Base-by-base conservation (phyloP, 1,139 yeast genomes). In the Groenewaldozyma auringiensis region DNA sequence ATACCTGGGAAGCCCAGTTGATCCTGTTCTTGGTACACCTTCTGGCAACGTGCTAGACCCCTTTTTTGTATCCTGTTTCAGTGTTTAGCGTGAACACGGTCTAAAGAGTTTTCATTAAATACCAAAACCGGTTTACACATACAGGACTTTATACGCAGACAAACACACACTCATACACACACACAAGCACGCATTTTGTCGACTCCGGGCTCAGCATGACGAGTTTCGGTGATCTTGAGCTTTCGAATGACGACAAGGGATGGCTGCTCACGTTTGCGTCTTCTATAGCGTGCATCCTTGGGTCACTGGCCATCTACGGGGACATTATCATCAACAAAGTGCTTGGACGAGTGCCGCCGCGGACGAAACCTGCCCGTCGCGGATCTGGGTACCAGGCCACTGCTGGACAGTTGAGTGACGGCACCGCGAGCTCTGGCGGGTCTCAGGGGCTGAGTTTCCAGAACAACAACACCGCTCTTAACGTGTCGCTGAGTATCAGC, bases 401-500 rank as follows among this genome's bases (percentile, higher is more conserved):
- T 8, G 3, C 71, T 3, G 59, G 77, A 18, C 81, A 35, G 20
- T 35, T 17, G 3, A 13, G 25, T 2, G 87, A 1, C 73, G 83
- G 50, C 61, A 69, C 21, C 62, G 76, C 36, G 75, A 81, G n/a
- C 79, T 65, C 50, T 50, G 46, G 11, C 63, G 59, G 36, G 54
- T n/a, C 59, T 11, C 17, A 40, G n/a, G 27, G 37, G 36, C 55
- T 49, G 64, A 68, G 74, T 40, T 71, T 85, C 42, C 72, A 76
- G 49, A 75, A 78, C 47, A 82, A 81, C 58, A 78, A 78, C 49
- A 58, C 63, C 4, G 83, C 85, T 56, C 67, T 85, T 52, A 76
- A 81, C 32, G 78, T 78, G 8, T 78, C 87, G 3, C 69, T 86
- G 42, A 74, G 87, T 1, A 67, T 88, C 44, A 81, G 92, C 52